Base-by-base conservation (phyloP, 306 rosid genomes). In the Fragaria vesca region DNA sequence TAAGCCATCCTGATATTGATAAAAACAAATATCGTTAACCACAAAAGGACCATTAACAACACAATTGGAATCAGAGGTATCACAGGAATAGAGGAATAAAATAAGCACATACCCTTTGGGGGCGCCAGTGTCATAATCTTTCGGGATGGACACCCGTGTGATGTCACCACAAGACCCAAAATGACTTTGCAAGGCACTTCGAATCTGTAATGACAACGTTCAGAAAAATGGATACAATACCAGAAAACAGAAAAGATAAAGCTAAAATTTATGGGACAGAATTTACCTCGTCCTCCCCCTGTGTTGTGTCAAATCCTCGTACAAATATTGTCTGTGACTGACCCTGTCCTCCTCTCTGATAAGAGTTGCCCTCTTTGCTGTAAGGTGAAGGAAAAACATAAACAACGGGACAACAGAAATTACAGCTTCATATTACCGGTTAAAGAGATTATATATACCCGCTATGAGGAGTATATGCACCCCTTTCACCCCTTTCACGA, bases 141-240 rank as follows among this genome's bases (percentile, higher is more conserved):
- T 91, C 0, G 99, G 97, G 40, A 95, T 50, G 6, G 97, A 87
- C 4, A 93, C 17, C 84, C 99, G 87, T 2, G 87, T 74, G 63
- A 91, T 78, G n/a, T 90, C 91, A 40, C 99, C 99, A 74, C 97
- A 93, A 1, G 86, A 45, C 52, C 78, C 79, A 65, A 96, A 96
- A 69, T 80, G 88, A 4, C 89, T 87, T 76, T 80, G 67, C 73
- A 96, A 72, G n/a, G 86, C 63, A 30, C 80, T 72, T 75, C 83
- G 85, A 11, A 90, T 52, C 99, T 96, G 89, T 21, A 65, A 32
- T 47, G 42, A 8, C 62, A 11, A 60, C 12, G 13, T 8, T 55
- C 17, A 26, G 26, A 26, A 12, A 10, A 11, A 36, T 21, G 12
- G 51, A 61, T 17, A 32, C n/a, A 34, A 43, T 5, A 62, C 7